A percentile compares a stretch with the other conserved stretches of the same genome.
phyloP scores from a whole-genome alignment of 331 rosid species.

The Dryas integrifolia region DNA sequence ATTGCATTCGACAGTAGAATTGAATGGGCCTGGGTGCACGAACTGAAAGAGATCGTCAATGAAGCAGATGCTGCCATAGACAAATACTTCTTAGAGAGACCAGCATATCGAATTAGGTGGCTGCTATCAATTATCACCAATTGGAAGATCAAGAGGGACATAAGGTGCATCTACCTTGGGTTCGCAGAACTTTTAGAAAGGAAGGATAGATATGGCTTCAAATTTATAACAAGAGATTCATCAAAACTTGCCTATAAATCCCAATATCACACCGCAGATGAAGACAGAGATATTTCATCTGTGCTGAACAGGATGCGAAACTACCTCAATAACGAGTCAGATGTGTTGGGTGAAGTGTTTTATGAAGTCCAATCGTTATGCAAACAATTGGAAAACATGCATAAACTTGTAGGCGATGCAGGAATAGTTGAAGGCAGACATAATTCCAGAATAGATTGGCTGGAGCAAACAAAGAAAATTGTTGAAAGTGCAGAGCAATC shows the following conservation, averaged over 20 bases:
- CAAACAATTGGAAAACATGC: not conserved
- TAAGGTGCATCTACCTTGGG: not conserved
- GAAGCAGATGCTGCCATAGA: too few species aligned
- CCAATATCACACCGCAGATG: not conserved
- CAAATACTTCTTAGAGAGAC: too few species aligned
- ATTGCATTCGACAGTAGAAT: too few species aligned
- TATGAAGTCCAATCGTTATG: not conserved
- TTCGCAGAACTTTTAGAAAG: slow-evolving; percentile 5
- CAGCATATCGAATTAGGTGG: not conserved
- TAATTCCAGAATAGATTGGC: not conserved
- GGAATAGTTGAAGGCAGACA: not conserved
- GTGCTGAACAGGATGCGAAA: not conserved
- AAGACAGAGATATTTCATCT: slow-evolving; percentile 2
- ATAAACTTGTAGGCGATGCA: not conserved
- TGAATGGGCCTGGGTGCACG: too few species aligned
- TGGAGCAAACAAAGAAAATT: not conserved
- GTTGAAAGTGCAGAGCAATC: not conserved
- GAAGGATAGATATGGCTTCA: slow-evolving; percentile 21
- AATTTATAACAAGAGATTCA: slow-evolving; percentile 26
- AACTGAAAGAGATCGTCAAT: too few species aligned
- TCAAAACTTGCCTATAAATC: slow-evolving; percentile 1
- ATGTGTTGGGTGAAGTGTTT: not conserved
- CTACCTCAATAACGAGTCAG: not conserved
- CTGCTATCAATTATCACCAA: not conserved
- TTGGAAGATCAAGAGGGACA: slow-evolving; percentile 2